Evolutionary conservation across 2,329 filamentous ascomycete species (phyloP).

Genomic region (Diaporthe sp.): DNA sequence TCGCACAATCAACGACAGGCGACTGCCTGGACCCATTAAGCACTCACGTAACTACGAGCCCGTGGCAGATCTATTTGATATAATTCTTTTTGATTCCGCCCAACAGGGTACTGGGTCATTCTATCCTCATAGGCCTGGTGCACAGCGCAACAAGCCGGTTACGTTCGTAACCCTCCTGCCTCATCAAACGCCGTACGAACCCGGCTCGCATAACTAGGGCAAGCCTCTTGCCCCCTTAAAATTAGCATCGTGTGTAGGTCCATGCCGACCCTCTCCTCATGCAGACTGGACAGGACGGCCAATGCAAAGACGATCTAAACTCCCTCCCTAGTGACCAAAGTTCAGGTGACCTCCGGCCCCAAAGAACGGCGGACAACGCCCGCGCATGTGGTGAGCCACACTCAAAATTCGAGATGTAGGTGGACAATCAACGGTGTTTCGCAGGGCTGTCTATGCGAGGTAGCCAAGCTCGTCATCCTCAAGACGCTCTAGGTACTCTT

Average conservation of each 20-base stretch:
- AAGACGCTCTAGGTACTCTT: conserved; percentile 96
- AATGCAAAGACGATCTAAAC: conserved; percentile 31
- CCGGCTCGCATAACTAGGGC: background rate
- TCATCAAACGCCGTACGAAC: background rate
- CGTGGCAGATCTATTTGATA: background rate
- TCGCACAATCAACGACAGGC: too few species aligned
- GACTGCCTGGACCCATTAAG: background rate
- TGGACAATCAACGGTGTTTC: conserved; percentile 8
- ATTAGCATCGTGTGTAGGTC: background rate
- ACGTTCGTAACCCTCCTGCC: background rate
- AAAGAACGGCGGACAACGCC: conserved; percentile 12
- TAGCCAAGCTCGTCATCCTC: conserved; percentile 96
- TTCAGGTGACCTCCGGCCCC: conserved; percentile 1
- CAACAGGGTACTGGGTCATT: conserved; percentile 27
- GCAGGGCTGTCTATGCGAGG: conserved; percentile 72
- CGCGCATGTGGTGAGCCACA: background rate
- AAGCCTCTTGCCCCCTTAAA: background rate
- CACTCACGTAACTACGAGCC: background rate
- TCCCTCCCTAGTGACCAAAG: background rate
- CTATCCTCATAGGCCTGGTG: conserved; percentile 28
- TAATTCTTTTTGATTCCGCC: conserved; percentile 23
- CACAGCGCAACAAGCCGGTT: conserved; percentile 10
- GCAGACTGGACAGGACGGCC: conserved; percentile 1
- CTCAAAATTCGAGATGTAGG: conserved; percentile 22
- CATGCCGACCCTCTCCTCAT: conserved; percentile 1